Evolutionary conservation across 768 basidiomycete species (phyloP), one percentile per base, ranked within the genome.

Genomic region (Serendipita vermifera): DNA sequence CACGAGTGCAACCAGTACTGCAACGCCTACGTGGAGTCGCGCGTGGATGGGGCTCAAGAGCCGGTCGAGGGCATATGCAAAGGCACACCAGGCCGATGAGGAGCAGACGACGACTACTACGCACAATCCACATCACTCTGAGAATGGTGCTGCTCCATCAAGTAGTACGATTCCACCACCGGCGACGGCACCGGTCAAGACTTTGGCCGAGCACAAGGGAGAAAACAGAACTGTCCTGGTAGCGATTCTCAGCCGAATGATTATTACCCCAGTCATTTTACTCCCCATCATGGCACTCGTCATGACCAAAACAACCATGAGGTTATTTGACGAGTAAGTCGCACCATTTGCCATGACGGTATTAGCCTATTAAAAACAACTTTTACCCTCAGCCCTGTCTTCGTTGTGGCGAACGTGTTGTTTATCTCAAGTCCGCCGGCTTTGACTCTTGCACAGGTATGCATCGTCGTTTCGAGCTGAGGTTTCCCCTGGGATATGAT

Each of bases 211-310:
- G 66, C 46, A 51, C 22, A 51, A 26, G 0, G 89, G 89, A 2
- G 91, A 96, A 74, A 81, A 82, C 27, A 79, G 75, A 65, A 92
- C 92, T 2, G 80, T 97, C 14, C 65, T 83, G n/a, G 77, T 97
- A 13, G 79, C 89, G 2, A 79, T 97, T n/a, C 36, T 83, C 13
- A 77, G 85, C 39, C 72, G 93, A 61, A 97, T 97, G 94, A 65
- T 97, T 27, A 65, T 98, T 59, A 85, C 87, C 3, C 92, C 93
- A 1, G 38, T 83, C 40, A 38, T 91, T 2, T 69, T 94, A 38
- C 72, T 94, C 54, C 96, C 94, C 0, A 57, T 91, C 5, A 75
- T 97, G 65, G 77, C 78, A 9, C 59, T 81, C 4, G 75, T 80
- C 14, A 78, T 85, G 3, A 75, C 65, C 66, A 80, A 67, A 61